These are phyloP conservation scores for Chlorella sp. DNA, from an alignment of 139 green algal species.

Conservation along the genomic window DNA sequence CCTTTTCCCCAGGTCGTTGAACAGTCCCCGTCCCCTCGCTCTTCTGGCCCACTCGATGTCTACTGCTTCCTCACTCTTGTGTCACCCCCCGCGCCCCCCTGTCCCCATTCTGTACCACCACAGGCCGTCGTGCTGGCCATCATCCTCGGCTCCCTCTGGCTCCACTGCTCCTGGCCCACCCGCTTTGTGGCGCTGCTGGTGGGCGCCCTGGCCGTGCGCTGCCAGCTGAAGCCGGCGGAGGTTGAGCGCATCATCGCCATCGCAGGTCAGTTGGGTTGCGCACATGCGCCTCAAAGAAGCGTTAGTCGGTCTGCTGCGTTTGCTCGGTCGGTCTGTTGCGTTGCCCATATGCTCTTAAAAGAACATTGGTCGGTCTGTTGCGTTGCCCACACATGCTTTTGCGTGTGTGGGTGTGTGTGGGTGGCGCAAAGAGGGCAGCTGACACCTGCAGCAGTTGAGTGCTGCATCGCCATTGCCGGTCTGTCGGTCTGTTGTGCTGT, in stretches of 20 bases:
- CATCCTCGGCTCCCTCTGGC: constrained; percentile 37
- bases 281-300: too few species aligned
- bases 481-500: too few species aligned
- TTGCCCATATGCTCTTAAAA: too few species aligned
- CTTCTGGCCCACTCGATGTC: neutral
- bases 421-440: constrained; percentile 2
- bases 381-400: too few species aligned
- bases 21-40: too few species aligned
- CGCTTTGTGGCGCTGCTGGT: constrained; percentile 43
- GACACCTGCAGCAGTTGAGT: constrained; percentile 40
- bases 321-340: too few species aligned
- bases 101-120: too few species aligned
- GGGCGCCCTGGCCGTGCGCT: constrained; percentile 46
- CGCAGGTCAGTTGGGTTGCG: constrained; percentile 4
- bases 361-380: too few species aligned
- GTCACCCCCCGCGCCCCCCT: neutral
- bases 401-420: too few species aligned
- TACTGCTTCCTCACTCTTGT: neutral
- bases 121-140: constrained; percentile 24
- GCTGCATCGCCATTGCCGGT: constrained; percentile 17
- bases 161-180: constrained; percentile 40
- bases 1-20: too few species aligned
- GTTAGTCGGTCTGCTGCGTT: too few species aligned
- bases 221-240: constrained; percentile 51
- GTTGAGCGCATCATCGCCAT: constrained; percentile 40